Base-by-base conservation (phyloP, 768 basidiomycete genomes). In the Suillus subluteus region DNA sequence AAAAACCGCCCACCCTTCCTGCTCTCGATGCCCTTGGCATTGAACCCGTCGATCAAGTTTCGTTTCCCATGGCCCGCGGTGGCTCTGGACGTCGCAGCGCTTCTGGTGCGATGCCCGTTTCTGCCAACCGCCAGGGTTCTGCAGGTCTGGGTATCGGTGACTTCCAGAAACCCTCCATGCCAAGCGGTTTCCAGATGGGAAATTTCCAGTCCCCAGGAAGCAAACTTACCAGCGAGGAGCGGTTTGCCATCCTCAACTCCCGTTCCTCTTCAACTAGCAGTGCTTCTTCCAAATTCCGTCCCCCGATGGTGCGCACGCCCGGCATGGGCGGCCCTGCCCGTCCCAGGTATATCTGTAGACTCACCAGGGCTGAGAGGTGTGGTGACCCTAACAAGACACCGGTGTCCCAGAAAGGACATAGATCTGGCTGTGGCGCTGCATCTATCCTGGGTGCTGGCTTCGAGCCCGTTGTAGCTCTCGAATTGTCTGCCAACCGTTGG, bases 21-120 rank as follows among this genome's bases (percentile, higher is more conserved):
- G 88, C 94, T 67, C 86, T 98, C 63, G 94, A 95, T 70, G 90
- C 91, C 13, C 91, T 98, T 72, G 97, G 97, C 64, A 87, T 98
- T 62, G 95, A 96, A 73, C 91, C 92, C 16, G 82, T 85, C 32
- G 87, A 89, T 72, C 84, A 88, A 72, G 67, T 80, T 58, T 67
- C 81, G 61, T 81, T 83, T 73, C 68, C 73, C 4, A 85, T 90
- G 78, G 77, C 79, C 62, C 89, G 91, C 65, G 85, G 87, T 63
- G 84, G 88, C 41, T 91, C 91, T 38, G 88, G 88, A 43, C 85
- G 87, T 71, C 82, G 86, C 4, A 80, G 81, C 38, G 73, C 80
- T 8, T 79, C 86, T 5, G 79, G 77, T 30, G 77, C 82, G 23
- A 79, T 82, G 70, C 75, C 82, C 7, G 74, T 79, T 15, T 74